These are phyloP conservation scores for Phascolomyces articulosus DNA, from an alignment of 371 early-diverging fungal species.

Conservation along the genomic window DNA sequence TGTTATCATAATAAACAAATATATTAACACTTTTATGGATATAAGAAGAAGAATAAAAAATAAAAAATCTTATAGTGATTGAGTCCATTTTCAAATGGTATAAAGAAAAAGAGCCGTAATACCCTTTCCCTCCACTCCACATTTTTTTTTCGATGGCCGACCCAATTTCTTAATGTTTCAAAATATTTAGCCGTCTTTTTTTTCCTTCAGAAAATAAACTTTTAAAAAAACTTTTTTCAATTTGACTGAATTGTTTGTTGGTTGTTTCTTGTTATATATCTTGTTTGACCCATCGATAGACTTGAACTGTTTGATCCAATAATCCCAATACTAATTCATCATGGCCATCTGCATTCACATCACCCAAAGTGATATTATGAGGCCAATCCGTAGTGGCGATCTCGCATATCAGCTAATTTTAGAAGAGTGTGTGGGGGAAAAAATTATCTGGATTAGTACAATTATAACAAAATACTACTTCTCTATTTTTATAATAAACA, in stretches of 20 bases:
- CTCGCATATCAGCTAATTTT: constrained; percentile 25
- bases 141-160: too few relatives aligned
- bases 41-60: too few relatives aligned
- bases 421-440: neutral
- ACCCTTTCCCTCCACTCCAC: too few relatives aligned
- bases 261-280: neutral
- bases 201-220: neutral
- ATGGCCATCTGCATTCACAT: constrained; percentile 49
- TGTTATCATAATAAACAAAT: too few relatives aligned
- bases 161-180: too few relatives aligned
- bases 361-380: constrained; percentile 43
- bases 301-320: constrained; percentile 45
- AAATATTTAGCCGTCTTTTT: neutral
- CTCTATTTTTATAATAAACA: too few relatives aligned
- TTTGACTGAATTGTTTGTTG: too few relatives aligned
- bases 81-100: too few relatives aligned
- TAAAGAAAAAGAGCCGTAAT: too few relatives aligned
- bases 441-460: constrained; percentile 1
- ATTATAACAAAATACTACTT: too few relatives aligned
- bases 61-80: too few relatives aligned
- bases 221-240: neutral
- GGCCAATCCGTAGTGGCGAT: constrained; percentile 48
- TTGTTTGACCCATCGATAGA: constrained; percentile 33
- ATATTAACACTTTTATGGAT: too few relatives aligned
- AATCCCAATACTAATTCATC: constrained; percentile 49